Percentiles rank a stretch among this genome's conserved stretches.
Conservation (phyloP, 2,329 filamentous ascomycete species). For the Daldinia sp. region DNA sequence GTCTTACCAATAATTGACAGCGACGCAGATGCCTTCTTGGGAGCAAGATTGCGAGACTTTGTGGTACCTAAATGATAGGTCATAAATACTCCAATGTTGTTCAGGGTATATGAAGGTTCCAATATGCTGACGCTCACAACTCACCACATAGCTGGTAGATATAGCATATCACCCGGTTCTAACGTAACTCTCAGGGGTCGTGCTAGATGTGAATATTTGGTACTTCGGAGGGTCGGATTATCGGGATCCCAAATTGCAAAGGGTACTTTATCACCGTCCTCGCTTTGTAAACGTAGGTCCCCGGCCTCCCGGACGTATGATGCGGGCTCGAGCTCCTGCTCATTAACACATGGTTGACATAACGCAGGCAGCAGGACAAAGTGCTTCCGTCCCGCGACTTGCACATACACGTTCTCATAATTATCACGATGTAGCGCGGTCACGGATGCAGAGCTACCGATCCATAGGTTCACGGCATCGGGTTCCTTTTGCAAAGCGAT, state of each 20-base stretch:
- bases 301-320: constrained; percentile 64
- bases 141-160: constrained; percentile 83
- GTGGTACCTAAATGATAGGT: constrained; percentile 68
- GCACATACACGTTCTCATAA: constrained; percentile 88
- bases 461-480: constrained; percentile 86
- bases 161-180: constrained; percentile 81
- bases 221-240: constrained; percentile 60
- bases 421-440: constrained; percentile 85
- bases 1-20: constrained; percentile 83
- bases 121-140: constrained; percentile 50
- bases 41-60: constrained; percentile 80
- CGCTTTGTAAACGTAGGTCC: constrained; percentile 51
- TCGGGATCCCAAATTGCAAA: constrained; percentile 84
- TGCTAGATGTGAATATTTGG: constrained; percentile 70
- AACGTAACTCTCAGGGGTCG: constrained; percentile 75
- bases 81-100: neutral
- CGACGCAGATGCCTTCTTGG: constrained; percentile 78
- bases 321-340: constrained; percentile 67
- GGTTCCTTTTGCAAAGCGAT: constrained; percentile 74
- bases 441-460: constrained; percentile 76
- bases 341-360: constrained; percentile 76
- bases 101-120: neutral
- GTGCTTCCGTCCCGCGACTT: constrained; percentile 78
- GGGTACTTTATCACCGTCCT: constrained; percentile 63
- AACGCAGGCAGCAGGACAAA: constrained; percentile 81